Conservation (phyloP, 352 stramenopile species). For the Thraustochytrium striatum region DNA sequence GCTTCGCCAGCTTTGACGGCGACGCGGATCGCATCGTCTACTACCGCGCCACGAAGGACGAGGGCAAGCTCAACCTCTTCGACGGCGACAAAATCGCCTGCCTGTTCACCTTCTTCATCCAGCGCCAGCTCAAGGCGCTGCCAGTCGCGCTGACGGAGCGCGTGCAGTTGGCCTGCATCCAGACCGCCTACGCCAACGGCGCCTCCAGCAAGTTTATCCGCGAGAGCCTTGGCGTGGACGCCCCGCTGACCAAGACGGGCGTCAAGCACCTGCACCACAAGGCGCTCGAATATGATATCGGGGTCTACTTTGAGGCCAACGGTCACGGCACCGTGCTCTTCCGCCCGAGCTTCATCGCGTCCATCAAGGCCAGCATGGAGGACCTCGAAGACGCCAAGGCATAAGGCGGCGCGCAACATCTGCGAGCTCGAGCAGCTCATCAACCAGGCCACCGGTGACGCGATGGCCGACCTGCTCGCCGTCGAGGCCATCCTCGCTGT, state of each 20-base stretch:
- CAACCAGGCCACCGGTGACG: conserved; percentile 95
- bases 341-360: conserved; percentile 64
- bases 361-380: not conserved
- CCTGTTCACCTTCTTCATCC: conserved; percentile 88
- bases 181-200: conserved; percentile 99
- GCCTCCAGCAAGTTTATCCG: conserved; percentile 82
- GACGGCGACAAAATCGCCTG: conserved; percentile 97
- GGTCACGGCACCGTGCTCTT: conserved; percentile 97
- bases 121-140: conserved; percentile 75
- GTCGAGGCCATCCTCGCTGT: conserved; percentile 88
- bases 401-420: conserved; percentile 64
- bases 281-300: conserved; percentile 90
- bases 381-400: not conserved
- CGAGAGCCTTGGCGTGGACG: conserved; percentile 64
- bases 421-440: conserved; percentile 81
- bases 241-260: conserved; percentile 89
- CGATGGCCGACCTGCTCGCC: conserved; percentile 91
- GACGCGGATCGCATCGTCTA: conserved; percentile 97
- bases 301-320: conserved; percentile 99
- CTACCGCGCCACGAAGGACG: conserved; percentile 78
- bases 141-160: conserved; percentile 41
- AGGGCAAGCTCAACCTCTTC: conserved; percentile 66
- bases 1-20: conserved; percentile 90
- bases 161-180: conserved; percentile 84
- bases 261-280: conserved; percentile 97